A percentile compares a stretch with the other conserved stretches of the same genome.
Evolutionary conservation across 768 basidiomycete genomes (phyloP).

Genomic region (Phanerochaete carnosa): DNA sequence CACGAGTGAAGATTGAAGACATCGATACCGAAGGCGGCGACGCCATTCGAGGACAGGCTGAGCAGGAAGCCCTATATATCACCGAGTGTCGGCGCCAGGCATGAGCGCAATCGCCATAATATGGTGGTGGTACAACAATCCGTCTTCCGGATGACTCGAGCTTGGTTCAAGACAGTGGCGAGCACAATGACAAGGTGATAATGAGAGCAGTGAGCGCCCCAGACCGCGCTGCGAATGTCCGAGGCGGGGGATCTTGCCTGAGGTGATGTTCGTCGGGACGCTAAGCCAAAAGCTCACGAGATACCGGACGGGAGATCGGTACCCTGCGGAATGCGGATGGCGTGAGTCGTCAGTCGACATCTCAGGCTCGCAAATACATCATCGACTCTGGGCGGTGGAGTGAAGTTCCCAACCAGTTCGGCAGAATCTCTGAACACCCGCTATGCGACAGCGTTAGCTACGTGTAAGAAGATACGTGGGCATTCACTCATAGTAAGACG

Average conservation of each 20-base stretch:
- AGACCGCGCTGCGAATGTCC: conserved; percentile 59
- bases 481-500: conserved; percentile 60
- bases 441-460: conserved; percentile 33
- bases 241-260: conserved; percentile 64
- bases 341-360: conserved; percentile 68
- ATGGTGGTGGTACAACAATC: conserved; percentile 90
- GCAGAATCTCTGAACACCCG: too few species aligned
- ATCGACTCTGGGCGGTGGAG: conserved; percentile 73
- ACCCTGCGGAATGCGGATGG: conserved; percentile 64
- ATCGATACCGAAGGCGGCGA: conserved; percentile 76
- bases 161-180: conserved; percentile 65
- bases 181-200: conserved; percentile 63
- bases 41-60: conserved; percentile 79
- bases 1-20: too few species aligned
- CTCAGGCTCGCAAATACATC: conserved; percentile 85
- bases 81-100: conserved; percentile 80
- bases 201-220: conserved; percentile 69
- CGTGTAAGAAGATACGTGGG: not conserved
- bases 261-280: conserved; percentile 68
- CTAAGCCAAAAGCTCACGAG: conserved; percentile 79
- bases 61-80: conserved; percentile 76
- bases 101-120: conserved; percentile 71
- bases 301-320: conserved; percentile 68
- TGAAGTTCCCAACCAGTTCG: conserved; percentile 71
- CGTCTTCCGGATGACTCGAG: conserved; percentile 79